Evolutionary conservation across 495 filamentous ascomycete genomes (phyloP).

Genomic region (Penicillium macrosclerotiorum): DNA sequence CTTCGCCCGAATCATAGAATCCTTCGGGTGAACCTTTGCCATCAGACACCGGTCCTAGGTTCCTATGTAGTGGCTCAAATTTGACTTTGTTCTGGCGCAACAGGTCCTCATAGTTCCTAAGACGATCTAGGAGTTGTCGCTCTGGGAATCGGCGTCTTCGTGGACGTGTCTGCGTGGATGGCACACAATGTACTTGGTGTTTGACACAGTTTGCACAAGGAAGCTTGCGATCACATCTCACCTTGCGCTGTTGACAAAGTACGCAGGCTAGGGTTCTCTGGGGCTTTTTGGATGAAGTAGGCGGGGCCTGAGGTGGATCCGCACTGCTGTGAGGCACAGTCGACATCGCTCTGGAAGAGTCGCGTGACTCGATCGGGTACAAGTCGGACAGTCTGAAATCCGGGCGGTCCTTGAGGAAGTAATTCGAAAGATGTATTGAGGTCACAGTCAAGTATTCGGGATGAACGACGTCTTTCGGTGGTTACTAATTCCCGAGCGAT

Average conservation of each 20-base stretch:
- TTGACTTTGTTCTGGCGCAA: constrained; percentile 49
- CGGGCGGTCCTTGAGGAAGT: too few relatives aligned
- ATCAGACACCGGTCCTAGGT: background rate
- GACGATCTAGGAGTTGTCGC: constrained; percentile 51
- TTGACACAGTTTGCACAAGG: constrained; percentile 53
- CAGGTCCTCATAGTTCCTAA: constrained; percentile 52
- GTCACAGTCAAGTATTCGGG: too few relatives aligned
- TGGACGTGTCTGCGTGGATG: constrained; percentile 39
- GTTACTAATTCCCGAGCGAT: background rate
- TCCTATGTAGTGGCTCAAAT: constrained; percentile 51
- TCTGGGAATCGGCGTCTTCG: constrained; percentile 53
- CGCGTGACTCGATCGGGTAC: too few relatives aligned
- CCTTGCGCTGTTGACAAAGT: constrained; percentile 56
- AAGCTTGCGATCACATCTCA: constrained; percentile 55
- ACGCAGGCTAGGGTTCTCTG: constrained; percentile 55
- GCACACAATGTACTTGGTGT: constrained; percentile 44
- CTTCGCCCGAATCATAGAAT: constrained; percentile 24
- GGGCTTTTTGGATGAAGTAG: constrained; percentile 10
- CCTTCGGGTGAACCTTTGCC: background rate
- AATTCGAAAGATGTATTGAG: too few relatives aligned
- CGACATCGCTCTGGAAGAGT: background rate
- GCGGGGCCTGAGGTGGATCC: background rate
- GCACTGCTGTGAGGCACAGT: background rate
- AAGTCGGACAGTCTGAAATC: too few relatives aligned
- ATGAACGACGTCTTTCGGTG: background rate